phyloP scores from a whole-genome alignment of 2,329 filamentous ascomycete species.

The Alternaria gansuensis region DNA sequence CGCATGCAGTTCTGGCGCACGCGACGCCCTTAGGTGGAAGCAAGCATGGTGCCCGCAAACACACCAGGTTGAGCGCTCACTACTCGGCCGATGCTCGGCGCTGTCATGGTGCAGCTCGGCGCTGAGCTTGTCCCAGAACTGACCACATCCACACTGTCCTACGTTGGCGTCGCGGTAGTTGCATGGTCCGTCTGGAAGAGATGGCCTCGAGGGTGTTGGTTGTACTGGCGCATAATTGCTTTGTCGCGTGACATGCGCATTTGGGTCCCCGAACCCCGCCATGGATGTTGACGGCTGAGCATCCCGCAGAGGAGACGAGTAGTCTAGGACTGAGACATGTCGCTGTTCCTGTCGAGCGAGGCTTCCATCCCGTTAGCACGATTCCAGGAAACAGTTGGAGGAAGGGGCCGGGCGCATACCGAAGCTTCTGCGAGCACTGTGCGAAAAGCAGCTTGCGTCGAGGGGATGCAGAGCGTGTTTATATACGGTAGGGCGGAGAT shows the following conservation, averaged over 20 bases:
- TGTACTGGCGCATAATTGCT: slow-evolving; percentile 28
- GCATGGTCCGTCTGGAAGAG: slow-evolving; percentile 62
- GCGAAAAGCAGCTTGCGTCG: slow-evolving; percentile 26
- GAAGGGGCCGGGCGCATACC: slow-evolving; percentile 44
- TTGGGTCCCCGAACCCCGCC: slow-evolving; percentile 46
- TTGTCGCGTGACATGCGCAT: slow-evolving; percentile 32
- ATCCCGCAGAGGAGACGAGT: slow-evolving; percentile 45
- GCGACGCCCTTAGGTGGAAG: slow-evolving; percentile 57
- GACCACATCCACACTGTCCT: slow-evolving; percentile 63
- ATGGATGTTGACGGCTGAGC: slow-evolving; percentile 46
- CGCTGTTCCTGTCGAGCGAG: slow-evolving; percentile 29
- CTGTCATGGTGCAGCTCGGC: slow-evolving; percentile 46
- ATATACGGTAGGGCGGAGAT: slow-evolving; percentile 29
- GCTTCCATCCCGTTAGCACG: slow-evolving; percentile 39
- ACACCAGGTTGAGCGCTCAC: slow-evolving; percentile 56
- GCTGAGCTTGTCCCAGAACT: slow-evolving; percentile 59
- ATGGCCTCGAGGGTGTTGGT: slow-evolving; percentile 36
- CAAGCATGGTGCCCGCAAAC: slow-evolving; percentile 67
- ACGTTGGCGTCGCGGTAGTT: slow-evolving; percentile 60
- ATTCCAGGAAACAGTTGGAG: slow-evolving; percentile 23
- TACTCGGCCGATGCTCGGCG: slow-evolving; percentile 35
- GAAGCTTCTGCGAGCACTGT: slow-evolving; percentile 33
- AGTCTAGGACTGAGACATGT: slow-evolving; percentile 45
- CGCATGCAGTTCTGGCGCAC: slow-evolving; percentile 26
- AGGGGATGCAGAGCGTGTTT: slow-evolving; percentile 26